Evolutionary conservation across 495 filamentous ascomycete genomes (phyloP), one percentile per base, ranked within the genome.

Genomic region (Penicillium soppii): DNA sequence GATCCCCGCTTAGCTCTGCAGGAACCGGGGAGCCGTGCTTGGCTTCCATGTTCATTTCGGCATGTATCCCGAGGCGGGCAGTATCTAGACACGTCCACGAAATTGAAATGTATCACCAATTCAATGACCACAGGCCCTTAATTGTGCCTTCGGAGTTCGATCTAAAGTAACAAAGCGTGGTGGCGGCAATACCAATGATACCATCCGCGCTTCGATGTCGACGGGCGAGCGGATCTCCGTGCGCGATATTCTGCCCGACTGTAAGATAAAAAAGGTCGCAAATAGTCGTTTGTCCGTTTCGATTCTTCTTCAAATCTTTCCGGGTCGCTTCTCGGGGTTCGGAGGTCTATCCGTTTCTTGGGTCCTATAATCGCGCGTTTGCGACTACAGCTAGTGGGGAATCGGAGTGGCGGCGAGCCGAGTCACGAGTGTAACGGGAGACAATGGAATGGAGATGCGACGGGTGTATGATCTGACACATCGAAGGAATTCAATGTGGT

Each of bases 21-120:
- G 74, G 68, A 44, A 63, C 62, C 41, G 65, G 60, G 27, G 66
- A 63, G 48, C 62, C 66, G 65, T 73, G 76, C 52, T 78, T 71
- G 58, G 65, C 61, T 50, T 82, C 76, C 61, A 70, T 52, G 59
- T 80, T 74, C 79, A 83, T 82, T 71, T 74, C 57, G 63, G 51
- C 68, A 71, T 72, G 54, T 67, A 69, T 54, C 26, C 49, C 45
- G 26, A 25, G 32, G 16, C 46, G 48, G 51, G 7, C 21, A 22
- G 23, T 35, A 46, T 21, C 12, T 33, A 17, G 17, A 38, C 17
- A 33, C 42, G 35, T 32, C 29, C 51, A 20, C 41, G 22, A 39
- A 15, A 40, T 21, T 43, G 13, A 39, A n/a, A 13, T 29, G 20
- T 20, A 27, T 12, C 19, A 12, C 25, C 33, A 39, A 27, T 44